Conservation (phyloP, 163 green algal genomes). For the Chloromonas sp. region DNA sequence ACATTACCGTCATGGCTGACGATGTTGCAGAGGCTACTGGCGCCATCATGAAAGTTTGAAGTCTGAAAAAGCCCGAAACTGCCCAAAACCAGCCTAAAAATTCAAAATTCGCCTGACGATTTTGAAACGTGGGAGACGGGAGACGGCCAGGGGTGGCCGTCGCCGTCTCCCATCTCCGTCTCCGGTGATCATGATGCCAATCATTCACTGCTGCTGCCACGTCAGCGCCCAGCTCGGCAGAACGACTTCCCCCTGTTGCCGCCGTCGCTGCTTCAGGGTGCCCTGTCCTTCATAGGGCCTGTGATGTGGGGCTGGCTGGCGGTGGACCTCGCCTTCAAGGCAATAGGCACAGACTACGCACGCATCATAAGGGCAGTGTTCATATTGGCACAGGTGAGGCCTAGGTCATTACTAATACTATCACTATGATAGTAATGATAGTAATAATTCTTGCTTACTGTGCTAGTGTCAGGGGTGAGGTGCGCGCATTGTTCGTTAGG, state of each 20-base stretch:
- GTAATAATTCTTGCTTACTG: background rate
- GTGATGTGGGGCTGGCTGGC: conserved; percentile 74
- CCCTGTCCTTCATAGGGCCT: conserved; percentile 60
- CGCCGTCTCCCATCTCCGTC: too few relatives aligned
- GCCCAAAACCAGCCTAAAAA: too few relatives aligned
- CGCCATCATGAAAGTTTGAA: too few relatives aligned
- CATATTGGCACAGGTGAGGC: conserved; percentile 59
- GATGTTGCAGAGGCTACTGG: too few relatives aligned
- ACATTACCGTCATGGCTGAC: too few relatives aligned
- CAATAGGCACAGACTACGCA: conserved; percentile 73
- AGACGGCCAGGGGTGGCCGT: too few relatives aligned
- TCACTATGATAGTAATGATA: background rate
- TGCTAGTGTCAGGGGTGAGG: too few relatives aligned
- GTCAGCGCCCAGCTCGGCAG: background rate
- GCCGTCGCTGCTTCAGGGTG: conserved; percentile 12
- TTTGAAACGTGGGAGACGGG: too few relatives aligned
- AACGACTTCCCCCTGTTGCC: background rate
- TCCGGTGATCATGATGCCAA: background rate
- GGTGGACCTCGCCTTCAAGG: conserved; percentile 61
- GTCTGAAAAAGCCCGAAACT: too few relatives aligned
- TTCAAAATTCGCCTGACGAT: too few relatives aligned
- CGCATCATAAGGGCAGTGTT: conserved; percentile 67
- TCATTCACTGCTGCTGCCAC: background rate
- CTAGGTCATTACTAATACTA: background rate
- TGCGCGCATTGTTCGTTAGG: background rate